Evolutionary conservation across 257 asterid genomes (phyloP), one percentile per base, ranked within the genome.

Genomic region (Solanum verrucosum): DNA sequence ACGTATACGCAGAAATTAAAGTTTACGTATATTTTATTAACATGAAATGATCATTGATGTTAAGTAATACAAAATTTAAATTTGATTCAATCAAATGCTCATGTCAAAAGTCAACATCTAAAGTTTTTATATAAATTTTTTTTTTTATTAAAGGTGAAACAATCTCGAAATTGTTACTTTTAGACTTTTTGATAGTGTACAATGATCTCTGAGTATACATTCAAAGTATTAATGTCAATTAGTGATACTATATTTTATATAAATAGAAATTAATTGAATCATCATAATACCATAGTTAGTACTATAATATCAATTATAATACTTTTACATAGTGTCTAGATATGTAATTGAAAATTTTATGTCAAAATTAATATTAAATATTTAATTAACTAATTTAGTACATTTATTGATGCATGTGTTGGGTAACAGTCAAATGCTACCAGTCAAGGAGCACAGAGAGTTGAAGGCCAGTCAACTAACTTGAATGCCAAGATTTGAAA

Each of bases 401-500:
- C 59, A 79, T 44, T 79, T 25, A 29, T 46, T 81, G 68, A 81
- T 81, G 42, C 68, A 49, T 29, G 42, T 27, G 70, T 81, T 81
- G 42, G 29, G 63, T 4, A 81, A 81, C 42, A 46, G 29, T 49
- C 20, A 49, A 44, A 82, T 49, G 65, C 85, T 81, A 46, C 27
- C 59, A 79, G 40, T 79, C 16, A 79, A 31, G 40, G 5, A 16
- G 40, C 23, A 79, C 60, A 4, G 44, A 79, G 65, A 56, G 65
- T 56, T 56, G 5, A 23, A 79, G 25, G 68, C 60, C 31, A 37
- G 87, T 83, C 91, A 91, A 89, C 90, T 29, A 81, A 81, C 90
- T 88, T 90, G 90, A 44, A 87, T 90, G 88, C 90, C 90, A 89
- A 86, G 88, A 81, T 73, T 86, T 88, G 83, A 74, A 56, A 33